Evolutionary conservation across 2,329 filamentous ascomycete genomes (phyloP), one percentile per base, ranked within the genome.

Genomic region (Lasiodiplodia sp.): DNA sequence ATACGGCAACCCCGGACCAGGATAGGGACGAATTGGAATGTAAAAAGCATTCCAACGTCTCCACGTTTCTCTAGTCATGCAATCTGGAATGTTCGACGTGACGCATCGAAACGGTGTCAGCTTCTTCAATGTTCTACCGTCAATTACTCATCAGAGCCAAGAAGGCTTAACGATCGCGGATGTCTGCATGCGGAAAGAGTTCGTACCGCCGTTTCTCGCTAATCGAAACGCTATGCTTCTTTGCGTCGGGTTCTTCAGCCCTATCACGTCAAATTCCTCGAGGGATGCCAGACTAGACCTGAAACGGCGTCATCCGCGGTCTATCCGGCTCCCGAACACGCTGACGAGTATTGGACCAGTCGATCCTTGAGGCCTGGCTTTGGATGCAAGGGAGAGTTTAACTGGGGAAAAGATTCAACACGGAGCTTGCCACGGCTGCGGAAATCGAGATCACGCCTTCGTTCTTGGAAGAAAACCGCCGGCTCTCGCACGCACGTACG

Each of bases 111-210:
- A 51, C 8, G 58, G 58, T 25, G 58, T 18, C 16, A 63, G 58
- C 18, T 28, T 18, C 58, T 51, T 10, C 18, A 8, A 63, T 28
- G 16, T 63, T 51, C 64, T 72, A 73, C 7, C 74, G 69, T 28
- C 18, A 18, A n/a, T 47, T 11, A 21, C 44, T 47, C 18, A 16
- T 40, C 14, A 34, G 18, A 21, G 18, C 44, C 18, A 47, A 47
- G 18, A n/a, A 1, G 3, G 21, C 18, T 21, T n/a, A 21, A 47
- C 6, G 18, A 47, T 47, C 18, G 44, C n/a, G 10, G 7, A 11
- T 47, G 44, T 21, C 44, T 18, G 44, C 18, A 18, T 47, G 44
- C 44, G 44, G 44, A 47, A 34, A 47, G 18, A 10, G 18, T 47
- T 18, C 44, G 18, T 47, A 47, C 2, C 18, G 4, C 18, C 7